These are phyloP conservation scores for Blyttiomyces sp. DNA, from an alignment of 371 early-diverging fungal genomes.

Conservation along the genomic window DNA sequence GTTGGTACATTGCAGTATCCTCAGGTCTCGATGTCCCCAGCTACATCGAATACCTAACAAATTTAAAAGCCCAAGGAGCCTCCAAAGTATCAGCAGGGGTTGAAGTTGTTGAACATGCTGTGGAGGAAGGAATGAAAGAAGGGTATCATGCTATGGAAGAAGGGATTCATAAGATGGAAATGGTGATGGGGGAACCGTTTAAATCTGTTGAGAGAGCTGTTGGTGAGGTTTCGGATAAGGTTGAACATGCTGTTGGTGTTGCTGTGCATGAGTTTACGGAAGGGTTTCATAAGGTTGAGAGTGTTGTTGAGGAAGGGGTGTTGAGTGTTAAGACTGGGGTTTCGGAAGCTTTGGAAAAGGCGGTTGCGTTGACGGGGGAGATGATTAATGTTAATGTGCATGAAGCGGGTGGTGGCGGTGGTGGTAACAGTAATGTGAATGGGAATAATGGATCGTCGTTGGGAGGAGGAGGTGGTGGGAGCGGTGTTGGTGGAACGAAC, in stretches of 20 bases:
- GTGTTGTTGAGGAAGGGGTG: background rate
- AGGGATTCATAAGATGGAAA: background rate
- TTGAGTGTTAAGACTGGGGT: background rate
- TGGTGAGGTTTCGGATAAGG: background rate
- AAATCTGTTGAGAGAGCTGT: too few species aligned
- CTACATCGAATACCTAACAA: background rate
- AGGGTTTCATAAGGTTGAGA: background rate
- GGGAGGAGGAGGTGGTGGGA: too few species aligned
- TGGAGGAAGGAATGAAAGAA: slow-evolving; percentile 2
- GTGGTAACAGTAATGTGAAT: too few species aligned
- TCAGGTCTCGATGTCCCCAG: background rate
- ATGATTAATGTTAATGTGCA: too few species aligned
- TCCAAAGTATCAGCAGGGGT: too few species aligned
- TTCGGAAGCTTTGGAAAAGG: background rate
- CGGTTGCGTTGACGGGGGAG: background rate
- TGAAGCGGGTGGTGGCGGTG: too few species aligned
- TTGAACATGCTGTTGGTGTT: background rate
- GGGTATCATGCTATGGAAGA: background rate
- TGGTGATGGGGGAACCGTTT: background rate
- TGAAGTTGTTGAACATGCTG: background rate
- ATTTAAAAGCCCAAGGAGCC: too few species aligned
- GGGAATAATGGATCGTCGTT: too few species aligned
- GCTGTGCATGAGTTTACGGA: background rate
- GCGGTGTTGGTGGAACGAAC: too few species aligned
- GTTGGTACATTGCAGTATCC: background rate